Evolutionary conservation across 805 yeast genomes (phyloP).

Genomic region (Isabelozyma rhagii): DNA sequence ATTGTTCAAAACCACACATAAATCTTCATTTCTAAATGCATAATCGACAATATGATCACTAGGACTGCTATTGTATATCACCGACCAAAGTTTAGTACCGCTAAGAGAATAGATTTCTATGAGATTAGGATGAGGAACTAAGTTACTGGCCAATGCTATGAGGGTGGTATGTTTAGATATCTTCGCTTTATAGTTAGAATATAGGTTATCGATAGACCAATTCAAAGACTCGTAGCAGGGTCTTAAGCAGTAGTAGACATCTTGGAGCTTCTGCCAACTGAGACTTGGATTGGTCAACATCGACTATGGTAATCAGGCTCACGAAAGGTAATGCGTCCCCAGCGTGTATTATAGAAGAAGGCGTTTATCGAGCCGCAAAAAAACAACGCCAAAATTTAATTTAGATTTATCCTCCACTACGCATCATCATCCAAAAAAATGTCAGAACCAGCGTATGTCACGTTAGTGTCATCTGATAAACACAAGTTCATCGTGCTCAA

Average conservation of each 20-base stretch:
- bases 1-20: constrained; percentile 52
- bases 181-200: constrained; percentile 41
- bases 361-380: neutral
- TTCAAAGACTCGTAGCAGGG: constrained; percentile 51
- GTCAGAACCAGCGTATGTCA: constrained; percentile 39
- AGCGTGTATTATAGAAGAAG: neutral
- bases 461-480: constrained; percentile 72
- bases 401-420: neutral
- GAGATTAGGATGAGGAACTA: constrained; percentile 30
- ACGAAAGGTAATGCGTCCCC: neutral
- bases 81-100: constrained; percentile 32
- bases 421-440: neutral
- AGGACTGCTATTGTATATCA: constrained; percentile 40
- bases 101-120: constrained; percentile 35
- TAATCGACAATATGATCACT: constrained; percentile 53
- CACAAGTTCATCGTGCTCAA: constrained; percentile 57
- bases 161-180: constrained; percentile 54
- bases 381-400: neutral
- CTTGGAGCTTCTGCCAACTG: constrained; percentile 77
- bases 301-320: constrained; percentile 6
- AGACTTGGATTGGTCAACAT: constrained; percentile 40
- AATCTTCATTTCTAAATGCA: constrained; percentile 49
- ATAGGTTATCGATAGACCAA: constrained; percentile 45
- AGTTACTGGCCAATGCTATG: constrained; percentile 47
- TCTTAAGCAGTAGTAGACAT: constrained; percentile 62